These are phyloP conservation scores for Drechmeria coniospora DNA, from an alignment of 2,329 filamentous ascomycete genomes.

Conservation along the genomic window DNA sequence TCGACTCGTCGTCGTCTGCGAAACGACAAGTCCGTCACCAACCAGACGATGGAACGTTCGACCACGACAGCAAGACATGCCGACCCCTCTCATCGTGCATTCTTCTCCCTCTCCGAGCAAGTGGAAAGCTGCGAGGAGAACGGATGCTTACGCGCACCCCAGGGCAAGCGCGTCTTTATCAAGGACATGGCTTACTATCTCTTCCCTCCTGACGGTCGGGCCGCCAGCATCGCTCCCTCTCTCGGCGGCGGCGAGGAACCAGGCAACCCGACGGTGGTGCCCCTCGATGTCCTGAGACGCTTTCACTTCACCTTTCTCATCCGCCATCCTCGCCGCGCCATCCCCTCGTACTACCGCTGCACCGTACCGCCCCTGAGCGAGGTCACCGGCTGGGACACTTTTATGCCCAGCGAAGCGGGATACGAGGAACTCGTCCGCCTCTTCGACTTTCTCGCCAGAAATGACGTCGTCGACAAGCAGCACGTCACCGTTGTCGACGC, in stretches of 20 bases:
- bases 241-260: conserved; percentile 50
- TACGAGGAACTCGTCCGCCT: conserved; percentile 76
- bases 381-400: conserved; percentile 72
- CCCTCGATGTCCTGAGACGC: conserved; percentile 52
- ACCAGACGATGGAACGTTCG: too few species aligned
- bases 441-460: conserved; percentile 66
- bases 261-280: conserved; percentile 74
- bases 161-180: conserved; percentile 91
- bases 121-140: too few species aligned
- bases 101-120: too few species aligned
- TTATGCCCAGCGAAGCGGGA: conserved; percentile 77
- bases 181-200: conserved; percentile 96
- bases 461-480: conserved; percentile 55
- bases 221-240: conserved; percentile 63
- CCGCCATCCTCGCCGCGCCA: conserved; percentile 79
- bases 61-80: too few species aligned
- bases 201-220: conserved; percentile 55
- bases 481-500: conserved; percentile 81
- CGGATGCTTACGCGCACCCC: conserved; percentile 11
- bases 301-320: conserved; percentile 97
- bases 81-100: too few species aligned
- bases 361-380: conserved; percentile 74
- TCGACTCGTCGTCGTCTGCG: too few species aligned
- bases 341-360: conserved; percentile 91
- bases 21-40: too few species aligned